phyloP scores from a whole-genome alignment of 768 basidiomycete genomes.

The Lentinus tigrinus region DNA sequence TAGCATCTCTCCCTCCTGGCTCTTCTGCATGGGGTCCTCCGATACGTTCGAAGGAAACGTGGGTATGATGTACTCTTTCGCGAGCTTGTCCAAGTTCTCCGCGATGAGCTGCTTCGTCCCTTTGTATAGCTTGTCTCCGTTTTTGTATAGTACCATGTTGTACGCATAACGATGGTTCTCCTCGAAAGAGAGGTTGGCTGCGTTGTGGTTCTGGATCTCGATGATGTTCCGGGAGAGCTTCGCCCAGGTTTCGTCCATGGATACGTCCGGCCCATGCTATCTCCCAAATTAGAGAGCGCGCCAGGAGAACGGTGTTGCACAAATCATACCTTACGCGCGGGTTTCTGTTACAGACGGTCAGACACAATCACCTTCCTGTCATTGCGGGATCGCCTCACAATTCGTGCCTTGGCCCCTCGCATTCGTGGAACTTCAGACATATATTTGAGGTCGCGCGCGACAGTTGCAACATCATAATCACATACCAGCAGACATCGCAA shows the following conservation, averaged over 20 bases:
- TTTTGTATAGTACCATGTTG: slow-evolving; percentile 87
- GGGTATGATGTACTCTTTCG: slow-evolving; percentile 72
- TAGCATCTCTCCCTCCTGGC: slow-evolving; percentile 81
- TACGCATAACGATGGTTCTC: slow-evolving; percentile 94
- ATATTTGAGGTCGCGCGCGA: background rate
- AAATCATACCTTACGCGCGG: slow-evolving; percentile 44
- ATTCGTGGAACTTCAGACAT: slow-evolving; percentile 22
- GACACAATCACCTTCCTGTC: slow-evolving; percentile 21
- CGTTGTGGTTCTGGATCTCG: slow-evolving; percentile 95
- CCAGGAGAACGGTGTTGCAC: background rate
- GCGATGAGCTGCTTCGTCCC: slow-evolving; percentile 78
- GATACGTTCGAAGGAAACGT: slow-evolving; percentile 74
- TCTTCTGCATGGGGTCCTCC: slow-evolving; percentile 69
- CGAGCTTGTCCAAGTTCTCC: slow-evolving; percentile 81
- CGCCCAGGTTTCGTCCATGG: slow-evolving; percentile 83
- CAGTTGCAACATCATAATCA: background rate
- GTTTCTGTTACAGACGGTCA: slow-evolving; percentile 35
- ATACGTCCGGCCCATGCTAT: slow-evolving; percentile 72
- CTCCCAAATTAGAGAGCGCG: slow-evolving; percentile 1
- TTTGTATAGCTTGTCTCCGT: slow-evolving; percentile 82
- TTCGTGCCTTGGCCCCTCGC: slow-evolving; percentile 44
- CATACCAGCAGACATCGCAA: slow-evolving; percentile 31
- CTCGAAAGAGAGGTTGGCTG: slow-evolving; percentile 84
- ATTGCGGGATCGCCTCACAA: slow-evolving; percentile 24
- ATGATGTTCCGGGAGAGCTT: slow-evolving; percentile 81